phyloP scores from a whole-genome alignment of 441 rosid species.

The Arabidopsis lyrata region DNA sequence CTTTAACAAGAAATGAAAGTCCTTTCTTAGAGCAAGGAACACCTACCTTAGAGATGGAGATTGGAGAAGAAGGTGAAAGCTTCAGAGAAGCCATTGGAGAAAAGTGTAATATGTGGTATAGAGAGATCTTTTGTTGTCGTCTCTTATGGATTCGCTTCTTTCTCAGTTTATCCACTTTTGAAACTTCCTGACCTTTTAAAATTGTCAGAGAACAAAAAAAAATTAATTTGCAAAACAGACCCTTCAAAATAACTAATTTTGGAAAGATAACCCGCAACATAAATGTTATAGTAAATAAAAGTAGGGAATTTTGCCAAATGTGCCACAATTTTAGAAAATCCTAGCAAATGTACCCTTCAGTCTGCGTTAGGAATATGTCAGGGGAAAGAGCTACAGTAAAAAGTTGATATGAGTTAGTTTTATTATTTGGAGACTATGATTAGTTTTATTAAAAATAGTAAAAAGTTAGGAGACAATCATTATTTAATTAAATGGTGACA shows the following conservation, averaged over 20 bases:
- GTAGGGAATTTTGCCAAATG: no score
- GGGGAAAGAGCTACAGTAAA: no score
- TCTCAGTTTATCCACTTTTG: constrained; percentile 49
- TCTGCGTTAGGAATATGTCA: no score
- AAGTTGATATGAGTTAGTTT: no score
- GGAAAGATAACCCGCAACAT: not conserved
- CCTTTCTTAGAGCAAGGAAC: constrained; percentile 50
- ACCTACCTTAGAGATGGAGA: constrained; percentile 65
- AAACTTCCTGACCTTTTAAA: constrained; percentile 44
- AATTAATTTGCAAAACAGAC: not conserved
- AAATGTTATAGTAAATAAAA: no score
- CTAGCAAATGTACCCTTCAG: no score
- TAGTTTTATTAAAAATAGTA: no score
- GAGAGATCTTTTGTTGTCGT: constrained; percentile 46
- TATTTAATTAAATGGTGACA: no score
- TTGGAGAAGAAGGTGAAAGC: constrained; percentile 56
- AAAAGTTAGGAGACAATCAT: no score
- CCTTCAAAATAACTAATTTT: not conserved
- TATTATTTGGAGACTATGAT: no score
- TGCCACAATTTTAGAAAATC: no score
- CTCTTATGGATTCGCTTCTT: constrained; percentile 35
- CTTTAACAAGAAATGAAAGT: constrained; percentile 57
- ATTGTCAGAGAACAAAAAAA: not conserved
- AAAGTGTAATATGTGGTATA: constrained; percentile 50
- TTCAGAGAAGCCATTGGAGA: constrained; percentile 77